Evolutionary conservation across 2,329 filamentous ascomycete species (phyloP).

Genomic region (Aspergillus texensis): DNA sequence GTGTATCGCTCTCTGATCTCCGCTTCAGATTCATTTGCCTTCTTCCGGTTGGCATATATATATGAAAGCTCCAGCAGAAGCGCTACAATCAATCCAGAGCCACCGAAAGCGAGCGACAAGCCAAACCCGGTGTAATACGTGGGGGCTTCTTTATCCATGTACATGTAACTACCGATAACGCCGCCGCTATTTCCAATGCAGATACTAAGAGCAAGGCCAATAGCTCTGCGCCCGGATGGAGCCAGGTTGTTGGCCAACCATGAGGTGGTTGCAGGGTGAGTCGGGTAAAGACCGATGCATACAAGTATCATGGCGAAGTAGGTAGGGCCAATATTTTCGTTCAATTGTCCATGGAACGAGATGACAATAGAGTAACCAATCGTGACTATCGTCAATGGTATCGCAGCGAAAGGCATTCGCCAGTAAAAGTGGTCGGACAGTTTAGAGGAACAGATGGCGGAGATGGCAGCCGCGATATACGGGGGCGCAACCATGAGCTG

Average conservation of each 20-base stretch:
- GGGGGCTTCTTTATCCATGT: slow-evolving; percentile 22
- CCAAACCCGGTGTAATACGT: slow-evolving; percentile 28
- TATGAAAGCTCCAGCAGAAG: slow-evolving; percentile 24
- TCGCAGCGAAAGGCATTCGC: slow-evolving; percentile 28
- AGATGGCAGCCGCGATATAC: slow-evolving; percentile 30
- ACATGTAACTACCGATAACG: slow-evolving; percentile 29
- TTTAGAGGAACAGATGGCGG: slow-evolving; percentile 24
- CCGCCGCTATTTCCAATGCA: slow-evolving; percentile 27
- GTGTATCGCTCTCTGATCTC: slow-evolving; percentile 39
- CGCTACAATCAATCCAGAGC: slow-evolving; percentile 34
- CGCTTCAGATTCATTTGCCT: slow-evolving; percentile 29
- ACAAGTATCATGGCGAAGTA: slow-evolving; percentile 30
- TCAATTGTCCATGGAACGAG: slow-evolving; percentile 23
- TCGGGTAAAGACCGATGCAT: slow-evolving; percentile 29
- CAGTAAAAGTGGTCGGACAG: slow-evolving; percentile 29
- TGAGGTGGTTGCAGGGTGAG: slow-evolving; percentile 25
- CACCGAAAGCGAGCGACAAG: slow-evolving; percentile 22
- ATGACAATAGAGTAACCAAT: slow-evolving; percentile 25
- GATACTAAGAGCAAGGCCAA: slow-evolving; percentile 25
- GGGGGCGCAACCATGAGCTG: slow-evolving; percentile 34
- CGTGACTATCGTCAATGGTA: slow-evolving; percentile 17
- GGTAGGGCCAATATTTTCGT: slow-evolving; percentile 20
- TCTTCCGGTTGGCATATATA: slow-evolving; percentile 21
- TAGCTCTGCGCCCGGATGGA: slow-evolving; percentile 23
- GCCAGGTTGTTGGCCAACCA: slow-evolving; percentile 32